Evolutionary conservation across 176 grass and related monocot genomes (phyloP).

Genomic region (Paspalum vaginatum): DNA sequence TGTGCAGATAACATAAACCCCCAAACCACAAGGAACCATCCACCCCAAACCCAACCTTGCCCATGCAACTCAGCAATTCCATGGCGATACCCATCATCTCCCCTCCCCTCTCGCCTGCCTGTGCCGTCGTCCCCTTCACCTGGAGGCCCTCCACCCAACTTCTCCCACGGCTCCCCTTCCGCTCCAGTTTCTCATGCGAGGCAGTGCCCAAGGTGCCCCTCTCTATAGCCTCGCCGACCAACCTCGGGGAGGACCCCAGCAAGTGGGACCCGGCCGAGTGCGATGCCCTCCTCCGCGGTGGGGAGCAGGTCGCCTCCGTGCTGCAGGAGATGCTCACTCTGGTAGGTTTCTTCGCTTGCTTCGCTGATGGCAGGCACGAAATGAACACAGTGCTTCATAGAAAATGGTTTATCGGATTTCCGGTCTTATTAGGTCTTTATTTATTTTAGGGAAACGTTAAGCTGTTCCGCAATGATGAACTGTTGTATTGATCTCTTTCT

Average conservation of each 20-base stretch:
- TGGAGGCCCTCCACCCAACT: slow-evolving; percentile 17
- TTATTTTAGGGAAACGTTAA: background rate
- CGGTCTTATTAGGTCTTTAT: background rate
- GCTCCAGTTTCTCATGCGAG: slow-evolving; percentile 28
- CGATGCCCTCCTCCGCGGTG: slow-evolving; percentile 82
- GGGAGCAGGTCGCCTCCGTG: slow-evolving; percentile 92
- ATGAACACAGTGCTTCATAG: background rate
- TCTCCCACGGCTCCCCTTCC: background rate
- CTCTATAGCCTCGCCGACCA: slow-evolving; percentile 44
- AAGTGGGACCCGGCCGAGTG: slow-evolving; percentile 63
- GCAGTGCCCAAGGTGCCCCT: slow-evolving; percentile 47
- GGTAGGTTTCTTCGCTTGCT: slow-evolving; percentile 43
- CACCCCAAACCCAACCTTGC: no score
- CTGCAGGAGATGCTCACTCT: slow-evolving; percentile 93
- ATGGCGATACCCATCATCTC: slow-evolving; percentile 49
- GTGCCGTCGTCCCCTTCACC: background rate
- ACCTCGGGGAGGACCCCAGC: slow-evolving; percentile 43
- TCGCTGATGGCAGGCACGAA: background rate
- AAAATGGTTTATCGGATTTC: background rate
- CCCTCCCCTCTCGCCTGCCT: background rate
- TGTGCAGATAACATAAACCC: no score
- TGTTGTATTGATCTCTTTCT: background rate
- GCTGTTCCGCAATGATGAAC: background rate
- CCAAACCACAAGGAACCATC: no score
- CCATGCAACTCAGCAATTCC: no score